Evolutionary conservation across 352 stramenopile genomes (phyloP), one percentile per base, ranked within the genome.

Genomic region (Lagenidium sp.): DNA sequence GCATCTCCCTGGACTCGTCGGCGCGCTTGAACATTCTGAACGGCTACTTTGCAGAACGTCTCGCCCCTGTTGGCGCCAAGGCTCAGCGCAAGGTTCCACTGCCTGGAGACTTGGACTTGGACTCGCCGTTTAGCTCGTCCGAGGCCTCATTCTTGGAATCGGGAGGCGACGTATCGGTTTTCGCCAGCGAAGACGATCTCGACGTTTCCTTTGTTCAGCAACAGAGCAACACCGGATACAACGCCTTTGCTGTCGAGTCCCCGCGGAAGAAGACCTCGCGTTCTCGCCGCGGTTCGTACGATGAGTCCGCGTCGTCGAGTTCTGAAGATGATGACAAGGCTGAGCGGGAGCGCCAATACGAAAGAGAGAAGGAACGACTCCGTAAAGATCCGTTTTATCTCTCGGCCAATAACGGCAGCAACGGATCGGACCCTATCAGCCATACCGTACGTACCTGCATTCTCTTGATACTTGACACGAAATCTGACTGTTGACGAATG

Each of bases 11-110:
- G 13, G 69, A 75, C 28, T 44, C 72, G 2, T 57, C 57, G 1
- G 67, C 64, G 26, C 62, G 65, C 1, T 29, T 90, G 10, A 48
- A 79, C 31, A 68, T 89, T 12, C 46, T 93, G 39, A 84, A 68
- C 29, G 66, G 66, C 22, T 89, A 88, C 41, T 90, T 95, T 44
- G 58, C 61, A 0, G 85, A 97, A 34, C 66, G 78, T 21, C 66
- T 97, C 22, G 74, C 76, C 4, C 82, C 89, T 0, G 90, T 98
- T 3, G 86, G 84, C 25, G 58, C 74, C 13, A 97, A 96, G 55
- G 93, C 93, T 6, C 91, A 97, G 63, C 67, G 68, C 20, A 95
- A 94, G 42, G 93, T 98, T 21, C 88, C 89, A 6, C 25, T 95
- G 5, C 91, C 93, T 21, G 85, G 73, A 16, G 90, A 74, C 36